Evolutionary conservation across 129 eudicot species (phyloP).

Genomic region (Artemisia tridentata): DNA sequence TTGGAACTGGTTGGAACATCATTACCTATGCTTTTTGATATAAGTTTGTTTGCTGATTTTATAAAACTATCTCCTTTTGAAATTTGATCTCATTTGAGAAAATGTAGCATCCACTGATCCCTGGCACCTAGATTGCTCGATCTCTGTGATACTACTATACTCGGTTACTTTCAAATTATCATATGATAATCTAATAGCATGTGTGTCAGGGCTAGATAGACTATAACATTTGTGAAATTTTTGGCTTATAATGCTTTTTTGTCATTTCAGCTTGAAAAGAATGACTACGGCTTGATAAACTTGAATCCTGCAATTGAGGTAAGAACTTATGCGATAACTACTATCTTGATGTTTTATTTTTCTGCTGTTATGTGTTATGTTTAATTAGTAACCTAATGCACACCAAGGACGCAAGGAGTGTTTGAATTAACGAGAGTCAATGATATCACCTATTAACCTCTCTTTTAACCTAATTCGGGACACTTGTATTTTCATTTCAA

Average conservation of each 20-base stretch:
- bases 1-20: conserved; percentile 42
- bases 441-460: too few relatives aligned
- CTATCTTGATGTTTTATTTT: neutral
- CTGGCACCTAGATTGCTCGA: too few relatives aligned
- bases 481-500: too few relatives aligned
- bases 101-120: too few relatives aligned
- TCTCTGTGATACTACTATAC: too few relatives aligned
- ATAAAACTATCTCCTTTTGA: neutral
- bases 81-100: too few relatives aligned
- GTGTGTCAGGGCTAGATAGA: neutral
- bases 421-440: too few relatives aligned
- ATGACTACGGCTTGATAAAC: conserved; percentile 42
- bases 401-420: too few relatives aligned
- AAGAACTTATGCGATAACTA: neutral
- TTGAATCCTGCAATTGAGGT: conserved; percentile 49
- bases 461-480: too few relatives aligned
- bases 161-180: too few relatives aligned
- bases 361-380: too few relatives aligned
- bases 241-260: conserved; percentile 9
- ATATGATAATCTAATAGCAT: neutral
- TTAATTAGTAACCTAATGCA: too few relatives aligned
- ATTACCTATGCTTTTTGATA: conserved; percentile 16
- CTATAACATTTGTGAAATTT: neutral
- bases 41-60: neutral
- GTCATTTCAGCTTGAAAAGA: conserved; percentile 49